A percentile compares a stretch with the other conserved stretches of the same genome.
These are phyloP conservation scores for Coemansia sp. DNA, from an alignment of 192 early-diverging fungal genomes.

Conservation along the genomic window DNA sequence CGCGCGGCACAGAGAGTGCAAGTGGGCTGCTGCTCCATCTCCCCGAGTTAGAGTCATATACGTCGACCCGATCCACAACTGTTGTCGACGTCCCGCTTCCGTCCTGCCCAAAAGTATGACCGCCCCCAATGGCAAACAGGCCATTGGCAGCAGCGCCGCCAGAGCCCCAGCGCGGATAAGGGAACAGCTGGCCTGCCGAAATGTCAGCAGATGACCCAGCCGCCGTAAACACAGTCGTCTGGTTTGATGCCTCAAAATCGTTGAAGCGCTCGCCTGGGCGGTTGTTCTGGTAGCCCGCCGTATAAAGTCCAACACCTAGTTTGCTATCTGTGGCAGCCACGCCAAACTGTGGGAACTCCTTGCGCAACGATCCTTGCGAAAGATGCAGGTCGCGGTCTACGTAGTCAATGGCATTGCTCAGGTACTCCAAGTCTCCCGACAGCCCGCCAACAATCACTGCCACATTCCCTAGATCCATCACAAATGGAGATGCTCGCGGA, in stretches of 20 bases:
- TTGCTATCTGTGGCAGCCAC: slow-evolving; percentile 21
- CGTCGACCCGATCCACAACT: slow-evolving; percentile 39
- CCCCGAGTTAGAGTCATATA: slow-evolving; percentile 23
- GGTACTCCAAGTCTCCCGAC: slow-evolving; percentile 52
- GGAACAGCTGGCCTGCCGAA: slow-evolving; percentile 21
- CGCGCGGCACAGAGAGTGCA: slow-evolving; percentile 35
- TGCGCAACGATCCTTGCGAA: slow-evolving; percentile 12
- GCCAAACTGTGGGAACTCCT: slow-evolving; percentile 43
- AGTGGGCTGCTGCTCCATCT: slow-evolving; percentile 40
- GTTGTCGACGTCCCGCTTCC: slow-evolving; percentile 21
- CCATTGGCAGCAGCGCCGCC: slow-evolving; percentile 48
- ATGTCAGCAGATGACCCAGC: slow-evolving; percentile 1
- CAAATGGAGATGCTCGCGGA: slow-evolving; percentile 31
- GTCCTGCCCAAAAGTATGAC: slow-evolving; percentile 34
- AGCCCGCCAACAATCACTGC: slow-evolving; percentile 45
- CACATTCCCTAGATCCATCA: slow-evolving; percentile 32
- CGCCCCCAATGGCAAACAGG: slow-evolving; percentile 50
- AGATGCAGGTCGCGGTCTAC: slow-evolving; percentile 22
- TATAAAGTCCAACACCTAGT: slow-evolving; percentile 31
- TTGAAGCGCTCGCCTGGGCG: slow-evolving; percentile 52
- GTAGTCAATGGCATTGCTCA: slow-evolving; percentile 47
- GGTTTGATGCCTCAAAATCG: slow-evolving; percentile 48
- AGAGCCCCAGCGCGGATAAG: slow-evolving; percentile 48
- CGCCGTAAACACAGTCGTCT: slow-evolving; percentile 30
- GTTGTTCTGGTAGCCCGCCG: slow-evolving; percentile 49